Percentiles rank a stretch among this genome's conserved stretches.
Conservation (phyloP, 495 filamentous ascomycete genomes). For the Hyphodiscus hymeniophilus region DNA sequence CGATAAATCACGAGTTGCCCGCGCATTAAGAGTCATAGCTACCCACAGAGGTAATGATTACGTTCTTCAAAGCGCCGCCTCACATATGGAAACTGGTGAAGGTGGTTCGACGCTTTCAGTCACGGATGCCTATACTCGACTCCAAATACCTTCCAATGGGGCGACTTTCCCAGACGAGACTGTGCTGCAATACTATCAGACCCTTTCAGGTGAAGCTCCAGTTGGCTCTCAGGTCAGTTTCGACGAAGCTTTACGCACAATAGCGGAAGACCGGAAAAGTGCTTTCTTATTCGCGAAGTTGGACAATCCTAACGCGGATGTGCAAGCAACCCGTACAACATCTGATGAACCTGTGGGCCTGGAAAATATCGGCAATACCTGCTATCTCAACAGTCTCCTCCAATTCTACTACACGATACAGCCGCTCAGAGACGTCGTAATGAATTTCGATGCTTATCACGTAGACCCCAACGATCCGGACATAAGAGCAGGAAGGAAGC, state of each 20-base stretch:
- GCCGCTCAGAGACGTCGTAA: slow-evolving; percentile 70
- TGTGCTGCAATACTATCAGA: slow-evolving; percentile 18
- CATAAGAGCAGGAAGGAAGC: slow-evolving; percentile 48
- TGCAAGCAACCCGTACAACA: slow-evolving; percentile 6
- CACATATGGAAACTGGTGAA: slow-evolving; percentile 15
- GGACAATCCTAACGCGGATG: slow-evolving; percentile 22
- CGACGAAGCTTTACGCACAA: slow-evolving; percentile 20
- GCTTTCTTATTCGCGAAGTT: slow-evolving; percentile 21
- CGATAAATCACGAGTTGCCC: slow-evolving; percentile 20
- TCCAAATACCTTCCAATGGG: slow-evolving; percentile 11
- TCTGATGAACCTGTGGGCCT: slow-evolving; percentile 68
- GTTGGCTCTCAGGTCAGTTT: slow-evolving; percentile 23
- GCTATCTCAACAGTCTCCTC: slow-evolving; percentile 92
- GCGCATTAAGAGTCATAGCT: slow-evolving; percentile 19
- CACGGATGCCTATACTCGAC: slow-evolving; percentile 21
- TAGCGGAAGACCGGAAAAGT: slow-evolving; percentile 21
- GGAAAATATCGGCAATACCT: slow-evolving; percentile 92
- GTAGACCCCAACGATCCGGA: slow-evolving; percentile 48
- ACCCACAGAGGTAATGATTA: slow-evolving; percentile 11
- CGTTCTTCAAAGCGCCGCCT: slow-evolving; percentile 11
- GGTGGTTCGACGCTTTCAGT: slow-evolving; percentile 8
- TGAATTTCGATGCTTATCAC: slow-evolving; percentile 57
- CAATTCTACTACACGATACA: slow-evolving; percentile 92
- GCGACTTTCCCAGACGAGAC: slow-evolving; percentile 18
- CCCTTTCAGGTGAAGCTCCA: slow-evolving; percentile 13